Evolutionary conservation across 2,329 filamentous ascomycete genomes (phyloP), one percentile per base, ranked within the genome.

Genomic region (Aspergillus clavatus): DNA sequence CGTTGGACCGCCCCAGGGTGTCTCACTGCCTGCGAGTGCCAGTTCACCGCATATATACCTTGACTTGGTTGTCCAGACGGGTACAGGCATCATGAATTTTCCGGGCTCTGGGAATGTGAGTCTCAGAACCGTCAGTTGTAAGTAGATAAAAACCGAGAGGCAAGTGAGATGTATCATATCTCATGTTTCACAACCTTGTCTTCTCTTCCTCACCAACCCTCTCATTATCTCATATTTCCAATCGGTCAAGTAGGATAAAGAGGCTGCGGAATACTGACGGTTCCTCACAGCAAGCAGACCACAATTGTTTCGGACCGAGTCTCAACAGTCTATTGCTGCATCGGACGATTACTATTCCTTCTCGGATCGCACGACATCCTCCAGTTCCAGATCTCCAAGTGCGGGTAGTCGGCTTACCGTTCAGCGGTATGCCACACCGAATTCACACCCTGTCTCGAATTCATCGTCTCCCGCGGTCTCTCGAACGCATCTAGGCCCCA

Each of bases 331-430:
- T n/a, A 62, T 69, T 29, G 66, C 71, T 38, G 72, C 72, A 27
- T 74, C 73, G 18, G 71, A 73, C 55, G 72, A 75, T 54, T 75
- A 73, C 48, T 74, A 72, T 52, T 73, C 72, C 12, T 67, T 74
- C 47, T 72, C 71, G 19, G 66, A 74, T 40, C 62, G 59, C 48
- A 63, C 31, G 16, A 35, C 31, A 21, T 19, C 65, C 36, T 64
- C 66, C 21, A 67, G 66, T 47, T 63, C 61, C 42, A 59, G 60
- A 53, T 42, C 54, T n/a, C 46, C 51, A 36, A 57, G 51, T 35
- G 50, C 57, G 39, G 61, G 58, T 46, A 71, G 67, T 49, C 63
- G 63, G 50, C 61, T 64, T 4, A 69, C 64, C 19, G 60, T 66
- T 24, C 62, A 66, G 51, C 66, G 65, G 47, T 74, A 72, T 62